Base-by-base conservation (phyloP, 768 basidiomycete species). In the Psilocybe cubensis region DNA sequence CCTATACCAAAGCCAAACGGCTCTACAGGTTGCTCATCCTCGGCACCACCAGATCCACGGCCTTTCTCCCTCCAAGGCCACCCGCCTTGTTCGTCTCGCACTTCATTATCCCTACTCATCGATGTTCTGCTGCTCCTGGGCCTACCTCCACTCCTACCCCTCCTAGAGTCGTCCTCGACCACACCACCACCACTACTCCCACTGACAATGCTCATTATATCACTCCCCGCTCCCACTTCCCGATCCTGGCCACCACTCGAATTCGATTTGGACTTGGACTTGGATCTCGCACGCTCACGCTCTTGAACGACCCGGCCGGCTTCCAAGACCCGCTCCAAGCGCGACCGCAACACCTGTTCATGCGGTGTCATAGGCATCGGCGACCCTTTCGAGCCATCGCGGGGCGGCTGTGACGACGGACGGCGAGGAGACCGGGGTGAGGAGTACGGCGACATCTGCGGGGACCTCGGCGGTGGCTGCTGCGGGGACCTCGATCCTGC, bases 261-360 rank as follows among this genome's bases (percentile, higher is more conserved):
- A 14, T 3, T 33, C 31, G 31, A 33, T 1, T 33, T 33, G 9
- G 31, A 33, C 9, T 33, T 33, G 9, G 31, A 33, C 31, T 8
- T 31, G 47, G 48, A 55, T 33, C 18, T 52, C 56, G 63, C 57
- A 48, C 41, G 38, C 46, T 64, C 57, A 31, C 55, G 23, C 21
- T 45, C 21, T 55, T 58, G 58, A 11, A 56, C 48, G 6, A 48
- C 65, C 28, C 45, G 42, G 12, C 58, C 60, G 11, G 54, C 57
- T 59, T 57, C 45, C n/a, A 86, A 65, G 44, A 84, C 83, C 1
- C 79, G 69, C 70, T 86, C 85, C 17, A 86, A 70, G 10, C 82
- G 74, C 46, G 74, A 79, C 7, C 80, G 76, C 23, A 86, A 73
- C 21, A 82, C 85, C 42, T 80, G 81, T 63, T 80, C 83, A 52